These are phyloP conservation scores for Ploettnerulaceae sp. DNA, from an alignment of 2,329 filamentous ascomycete species.

Conservation along the genomic window DNA sequence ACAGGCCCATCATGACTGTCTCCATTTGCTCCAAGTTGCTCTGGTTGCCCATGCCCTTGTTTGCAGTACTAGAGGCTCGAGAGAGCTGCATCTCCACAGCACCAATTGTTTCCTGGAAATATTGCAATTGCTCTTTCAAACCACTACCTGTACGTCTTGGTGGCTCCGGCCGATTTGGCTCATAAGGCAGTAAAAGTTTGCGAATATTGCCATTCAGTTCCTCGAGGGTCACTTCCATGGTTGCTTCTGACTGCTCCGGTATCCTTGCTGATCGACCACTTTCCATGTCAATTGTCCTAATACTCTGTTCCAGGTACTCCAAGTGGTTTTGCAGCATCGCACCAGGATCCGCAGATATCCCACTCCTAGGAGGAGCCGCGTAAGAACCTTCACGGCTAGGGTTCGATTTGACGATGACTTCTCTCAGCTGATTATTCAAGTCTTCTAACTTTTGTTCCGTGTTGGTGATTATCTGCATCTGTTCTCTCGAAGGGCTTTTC, in stretches of 20 bases:
- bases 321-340: constrained; percentile 53
- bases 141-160: constrained; percentile 53
- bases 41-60: constrained; percentile 27
- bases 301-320: constrained; percentile 64
- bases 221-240: constrained; percentile 49
- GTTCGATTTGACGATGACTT: constrained; percentile 61
- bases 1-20: constrained; percentile 45
- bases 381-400: constrained; percentile 37
- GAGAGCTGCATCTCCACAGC: constrained; percentile 38
- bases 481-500: constrained; percentile 21
- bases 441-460: constrained; percentile 63
- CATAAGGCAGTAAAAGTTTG: constrained; percentile 47
- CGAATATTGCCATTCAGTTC: constrained; percentile 61
- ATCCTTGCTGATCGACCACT: constrained; percentile 33
- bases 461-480: constrained; percentile 50
- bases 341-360: constrained; percentile 39
- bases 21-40: constrained; percentile 52
- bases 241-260: constrained; percentile 27
- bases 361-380: constrained; percentile 30
- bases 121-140: constrained; percentile 62
- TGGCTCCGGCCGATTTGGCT: constrained; percentile 49
- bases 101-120: constrained; percentile 58
- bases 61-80: constrained; percentile 19
- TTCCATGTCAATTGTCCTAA: constrained; percentile 56
- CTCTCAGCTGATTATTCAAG: constrained; percentile 61